Evolutionary conservation across 768 basidiomycete genomes (phyloP), one percentile per base, ranked within the genome.

Genomic region (Termitomyces sp.): DNA sequence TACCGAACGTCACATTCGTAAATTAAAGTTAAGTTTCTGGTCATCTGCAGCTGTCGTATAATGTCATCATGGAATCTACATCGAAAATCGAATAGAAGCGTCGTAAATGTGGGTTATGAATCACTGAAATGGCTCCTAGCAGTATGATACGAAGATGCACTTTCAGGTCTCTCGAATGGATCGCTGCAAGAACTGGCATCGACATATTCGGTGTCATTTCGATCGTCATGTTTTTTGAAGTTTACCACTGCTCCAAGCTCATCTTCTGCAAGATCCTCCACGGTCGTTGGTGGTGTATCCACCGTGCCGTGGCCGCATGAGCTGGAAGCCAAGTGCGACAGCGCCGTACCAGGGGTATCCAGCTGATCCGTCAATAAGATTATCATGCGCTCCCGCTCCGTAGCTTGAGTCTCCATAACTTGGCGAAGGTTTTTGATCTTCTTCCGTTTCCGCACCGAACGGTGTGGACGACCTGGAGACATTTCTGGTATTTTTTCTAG

Each of bases 91-190:
- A 24, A 24, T 3, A 16, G 32, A n/a, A 20, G 13, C 7, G 51
- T 44, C 20, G 13, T 36, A 24, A 54, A 33, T 22, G 32, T 34
- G 33, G 20, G 26, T 48, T 18, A 56, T 36, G 13, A 2, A 48
- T 68, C 67, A 56, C 64, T 62, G 47, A 74, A 69, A 26, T 68
- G 68, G 46, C 67, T 74, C 52, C 60, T 70, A 10, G 76, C 76
- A 20, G 76, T 75, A 48, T 62, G 62, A 55, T 71, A 77, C 2
- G 76, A 75, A 9, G 71, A 60, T 58, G 64, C 57, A 53, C 75
- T 77, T 22, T 66, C 72, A 22, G 72, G 69, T 50, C 72, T 58
- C 26, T 67, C 65, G 34, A 53, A 56, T 20, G 48, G 43, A 30
- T 64, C 59, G 12, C 18, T 30, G n/a, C n/a, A n/a, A n/a, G 30